A percentile compares a stretch with the other conserved stretches of the same genome.
phyloP scores from a whole-genome alignment of 352 stramenopile genomes.

The Phytophthora sansomeana region DNA sequence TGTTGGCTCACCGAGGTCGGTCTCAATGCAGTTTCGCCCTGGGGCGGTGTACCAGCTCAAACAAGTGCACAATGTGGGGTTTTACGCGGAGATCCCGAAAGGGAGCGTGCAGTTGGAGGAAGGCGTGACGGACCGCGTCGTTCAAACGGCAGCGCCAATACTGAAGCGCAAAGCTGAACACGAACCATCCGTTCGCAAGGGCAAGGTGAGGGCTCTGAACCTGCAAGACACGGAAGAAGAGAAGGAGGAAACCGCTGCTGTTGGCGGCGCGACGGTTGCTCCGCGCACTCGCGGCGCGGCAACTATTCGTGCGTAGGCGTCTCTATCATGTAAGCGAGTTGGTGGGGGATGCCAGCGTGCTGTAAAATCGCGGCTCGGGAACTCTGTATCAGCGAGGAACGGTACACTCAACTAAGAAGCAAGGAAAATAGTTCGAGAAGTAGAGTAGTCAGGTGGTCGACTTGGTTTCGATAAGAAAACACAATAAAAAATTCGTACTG shows the following conservation, averaged over 20 bases:
- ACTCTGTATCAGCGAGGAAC: too few species aligned
- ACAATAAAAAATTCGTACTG: too few species aligned
- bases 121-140: not conserved
- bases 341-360: too few species aligned
- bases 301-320: not conserved
- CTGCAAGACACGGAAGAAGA: constrained; percentile 3
- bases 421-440: too few species aligned
- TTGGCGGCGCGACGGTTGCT: not conserved
- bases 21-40: constrained; percentile 7
- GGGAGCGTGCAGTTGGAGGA: constrained; percentile 11
- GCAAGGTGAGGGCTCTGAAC: constrained; percentile 4
- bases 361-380: too few species aligned
- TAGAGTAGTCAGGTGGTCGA: too few species aligned
- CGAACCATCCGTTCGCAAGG: not conserved
- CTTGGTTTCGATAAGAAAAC: too few species aligned
- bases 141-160: not conserved
- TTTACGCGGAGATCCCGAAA: constrained; percentile 18
- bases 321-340: too few species aligned
- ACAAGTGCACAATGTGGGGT: constrained; percentile 22
- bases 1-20: too few species aligned
- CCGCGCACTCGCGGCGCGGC: not conserved
- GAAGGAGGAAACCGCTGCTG: not conserved
- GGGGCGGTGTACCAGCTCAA: constrained; percentile 15
- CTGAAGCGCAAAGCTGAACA: constrained; percentile 2
- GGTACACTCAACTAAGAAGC: too few species aligned